phyloP scores from a whole-genome alignment of 306 rosid genomes.

The Argentina anserina region DNA sequence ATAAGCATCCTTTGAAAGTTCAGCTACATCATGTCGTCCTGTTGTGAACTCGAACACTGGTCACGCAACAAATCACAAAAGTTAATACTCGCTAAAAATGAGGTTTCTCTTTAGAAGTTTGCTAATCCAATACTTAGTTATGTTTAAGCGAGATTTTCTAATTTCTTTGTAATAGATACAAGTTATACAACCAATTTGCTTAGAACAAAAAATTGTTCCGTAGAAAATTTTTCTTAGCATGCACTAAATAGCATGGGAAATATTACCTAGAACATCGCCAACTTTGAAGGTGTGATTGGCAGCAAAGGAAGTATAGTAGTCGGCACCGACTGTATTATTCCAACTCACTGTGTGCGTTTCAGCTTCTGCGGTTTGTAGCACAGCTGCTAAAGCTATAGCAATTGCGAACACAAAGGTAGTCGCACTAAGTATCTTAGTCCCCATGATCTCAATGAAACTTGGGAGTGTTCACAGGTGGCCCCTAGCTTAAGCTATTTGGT shows the following conservation, averaged over 20 bases:
- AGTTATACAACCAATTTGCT: no score
- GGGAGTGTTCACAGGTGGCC: constrained; percentile 20
- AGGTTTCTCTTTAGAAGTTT: not conserved
- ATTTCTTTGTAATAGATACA: no score
- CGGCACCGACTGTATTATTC: not conserved
- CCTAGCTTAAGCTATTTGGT: not conserved
- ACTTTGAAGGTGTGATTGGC: constrained; percentile 9
- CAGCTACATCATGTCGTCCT: constrained; percentile 12
- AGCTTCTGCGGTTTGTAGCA: constrained; percentile 5
- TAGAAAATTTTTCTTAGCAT: no score
- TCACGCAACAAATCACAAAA: not conserved
- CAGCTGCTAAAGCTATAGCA: not conserved
- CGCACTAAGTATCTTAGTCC: not conserved
- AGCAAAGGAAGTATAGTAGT: constrained; percentile 16
- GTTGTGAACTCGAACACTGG: not conserved
- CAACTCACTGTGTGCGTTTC: constrained; percentile 4
- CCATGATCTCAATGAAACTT: not conserved
- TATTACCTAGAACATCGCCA: constrained; percentile 20
- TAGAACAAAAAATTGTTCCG: no score
- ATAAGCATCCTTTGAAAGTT: constrained; percentile 5
- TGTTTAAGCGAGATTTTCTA: no score
- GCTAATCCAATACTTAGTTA: not conserved
- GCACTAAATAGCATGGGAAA: no score
- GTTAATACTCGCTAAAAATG: not conserved
- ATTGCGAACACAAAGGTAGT: not conserved